phyloP scores from a whole-genome alignment of 2,329 filamentous ascomycete genomes.

The Alternaria arbusti region DNA sequence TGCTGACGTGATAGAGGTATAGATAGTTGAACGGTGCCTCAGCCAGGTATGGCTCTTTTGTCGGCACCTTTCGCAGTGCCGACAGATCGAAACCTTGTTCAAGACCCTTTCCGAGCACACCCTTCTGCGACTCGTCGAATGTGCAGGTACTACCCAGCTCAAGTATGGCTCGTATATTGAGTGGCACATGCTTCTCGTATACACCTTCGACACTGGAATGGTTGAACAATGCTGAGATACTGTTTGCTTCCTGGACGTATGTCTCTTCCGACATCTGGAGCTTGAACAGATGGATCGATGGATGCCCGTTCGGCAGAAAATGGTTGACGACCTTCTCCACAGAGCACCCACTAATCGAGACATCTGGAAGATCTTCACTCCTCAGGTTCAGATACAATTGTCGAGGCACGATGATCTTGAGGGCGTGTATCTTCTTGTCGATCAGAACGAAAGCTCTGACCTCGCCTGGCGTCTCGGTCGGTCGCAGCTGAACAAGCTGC shows the following conservation, averaged over 20 bases:
- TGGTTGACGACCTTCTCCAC: conserved; percentile 94
- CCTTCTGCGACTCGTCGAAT: conserved; percentile 88
- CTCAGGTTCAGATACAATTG: conserved; percentile 93
- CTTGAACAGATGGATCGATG: conserved; percentile 92
- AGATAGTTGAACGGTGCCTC: conserved; percentile 79
- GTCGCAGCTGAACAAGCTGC: conserved; percentile 88
- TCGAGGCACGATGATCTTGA: conserved; percentile 88
- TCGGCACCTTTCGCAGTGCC: conserved; percentile 70
- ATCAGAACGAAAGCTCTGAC: conserved; percentile 91
- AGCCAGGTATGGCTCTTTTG: conserved; percentile 77
- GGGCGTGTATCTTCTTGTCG: conserved; percentile 84
- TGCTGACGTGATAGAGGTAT: conserved; percentile 90
- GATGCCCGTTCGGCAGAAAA: conserved; percentile 92
- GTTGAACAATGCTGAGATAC: conserved; percentile 82
- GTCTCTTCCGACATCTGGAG: conserved; percentile 87
- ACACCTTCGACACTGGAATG: conserved; percentile 96
- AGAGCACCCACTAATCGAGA: conserved; percentile 82
- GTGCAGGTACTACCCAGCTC: conserved; percentile 90
- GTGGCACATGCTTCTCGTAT: conserved; percentile 90
- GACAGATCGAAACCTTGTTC: conserved; percentile 92
- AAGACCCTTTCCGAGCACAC: conserved; percentile 88
- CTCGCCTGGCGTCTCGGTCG: conserved; percentile 83
- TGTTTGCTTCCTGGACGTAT: conserved; percentile 84
- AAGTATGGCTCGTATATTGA: conserved; percentile 85
- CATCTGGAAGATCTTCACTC: conserved; percentile 82